Conservation (phyloP, 306 rosid genomes). For the Sophora flavescens region DNA sequence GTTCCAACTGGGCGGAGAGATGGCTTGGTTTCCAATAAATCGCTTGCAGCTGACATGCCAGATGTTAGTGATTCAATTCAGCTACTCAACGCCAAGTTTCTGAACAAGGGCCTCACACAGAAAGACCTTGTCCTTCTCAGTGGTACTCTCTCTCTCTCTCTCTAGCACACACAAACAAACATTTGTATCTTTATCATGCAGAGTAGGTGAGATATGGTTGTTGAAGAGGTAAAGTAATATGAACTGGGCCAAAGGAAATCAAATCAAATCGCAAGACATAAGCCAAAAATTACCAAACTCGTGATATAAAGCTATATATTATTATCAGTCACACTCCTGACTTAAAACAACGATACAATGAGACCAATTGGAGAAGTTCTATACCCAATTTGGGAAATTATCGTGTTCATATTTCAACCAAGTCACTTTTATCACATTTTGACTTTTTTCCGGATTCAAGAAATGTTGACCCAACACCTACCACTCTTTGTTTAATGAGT, state of each 20-base stretch:
- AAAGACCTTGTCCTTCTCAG: conserved; percentile 87
- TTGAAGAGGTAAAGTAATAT: conserved; percentile 55
- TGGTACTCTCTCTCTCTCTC: conserved; percentile 60
- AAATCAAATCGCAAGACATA: conserved; percentile 3
- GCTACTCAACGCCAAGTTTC: conserved; percentile 69
- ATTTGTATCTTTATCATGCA: conserved; percentile 53
- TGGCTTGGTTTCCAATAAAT: conserved; percentile 65
- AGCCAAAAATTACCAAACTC: conserved; percentile 34
- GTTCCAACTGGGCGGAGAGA: conserved; percentile 86
- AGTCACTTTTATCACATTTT: conserved; percentile 14
- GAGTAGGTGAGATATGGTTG: conserved; percentile 63
- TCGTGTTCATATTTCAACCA: conserved; percentile 19
- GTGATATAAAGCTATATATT: background rate
- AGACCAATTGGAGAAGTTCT: conserved; percentile 10
- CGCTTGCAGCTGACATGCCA: conserved; percentile 75
- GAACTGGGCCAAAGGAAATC: conserved; percentile 31
- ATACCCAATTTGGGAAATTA: conserved; percentile 16
- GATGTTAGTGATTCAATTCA: conserved; percentile 77
- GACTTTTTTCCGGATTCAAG: conserved; percentile 27
- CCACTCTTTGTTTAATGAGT: conserved; percentile 33
- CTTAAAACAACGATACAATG: background rate
- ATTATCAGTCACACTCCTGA: background rate
- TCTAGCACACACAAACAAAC: conserved; percentile 4
- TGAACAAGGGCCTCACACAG: conserved; percentile 63
- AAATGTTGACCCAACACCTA: conserved; percentile 40